Percentiles rank a stretch among this genome's conserved stretches.
Evolutionary conservation across 2,329 filamentous ascomycete genomes (phyloP).

Genomic region (Penicillium sp.): DNA sequence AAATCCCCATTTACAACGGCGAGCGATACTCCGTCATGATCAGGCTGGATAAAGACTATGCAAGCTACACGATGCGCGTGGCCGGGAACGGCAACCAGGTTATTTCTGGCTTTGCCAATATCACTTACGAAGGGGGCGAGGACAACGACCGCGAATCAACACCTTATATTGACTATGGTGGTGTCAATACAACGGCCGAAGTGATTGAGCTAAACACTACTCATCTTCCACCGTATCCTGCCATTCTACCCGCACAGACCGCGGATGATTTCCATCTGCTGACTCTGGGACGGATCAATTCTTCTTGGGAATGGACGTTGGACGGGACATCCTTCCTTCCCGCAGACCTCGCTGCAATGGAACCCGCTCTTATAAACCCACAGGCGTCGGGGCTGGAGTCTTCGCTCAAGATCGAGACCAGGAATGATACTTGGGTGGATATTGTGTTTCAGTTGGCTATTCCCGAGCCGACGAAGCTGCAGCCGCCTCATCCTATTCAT

Average conservation of each 20-base stretch:
- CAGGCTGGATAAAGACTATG: constrained; percentile 13
- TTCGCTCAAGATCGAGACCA: constrained; percentile 45
- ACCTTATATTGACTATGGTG: constrained; percentile 13
- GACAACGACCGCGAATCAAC: constrained; percentile 29
- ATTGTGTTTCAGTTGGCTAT: constrained; percentile 34
- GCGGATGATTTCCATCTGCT: constrained; percentile 11
- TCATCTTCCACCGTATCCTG: constrained; percentile 11
- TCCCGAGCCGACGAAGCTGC: constrained; percentile 36
- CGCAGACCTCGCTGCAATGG: not conserved
- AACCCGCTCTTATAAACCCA: constrained; percentile 9
- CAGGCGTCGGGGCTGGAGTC: constrained; percentile 4
- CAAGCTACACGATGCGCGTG: constrained; percentile 12
- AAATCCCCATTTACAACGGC: constrained; percentile 26
- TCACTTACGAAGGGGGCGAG: constrained; percentile 41
- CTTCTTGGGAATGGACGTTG: constrained; percentile 14
- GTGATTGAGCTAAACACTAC: constrained; percentile 7
- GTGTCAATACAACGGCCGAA: constrained; percentile 11
- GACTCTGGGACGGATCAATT: constrained; percentile 7
- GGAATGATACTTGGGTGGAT: constrained; percentile 51
- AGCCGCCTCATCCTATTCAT: constrained; percentile 58
- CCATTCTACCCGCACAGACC: constrained; percentile 3
- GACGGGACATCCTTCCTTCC: constrained; percentile 8
- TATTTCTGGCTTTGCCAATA: constrained; percentile 47
- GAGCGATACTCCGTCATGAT: constrained; percentile 36
- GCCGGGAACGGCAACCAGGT: constrained; percentile 47